A percentile compares a stretch with the other conserved stretches of the same genome.
These are phyloP conservation scores for Desmodesmus armatus DNA, from an alignment of 139 green algal species.

Conservation along the genomic window DNA sequence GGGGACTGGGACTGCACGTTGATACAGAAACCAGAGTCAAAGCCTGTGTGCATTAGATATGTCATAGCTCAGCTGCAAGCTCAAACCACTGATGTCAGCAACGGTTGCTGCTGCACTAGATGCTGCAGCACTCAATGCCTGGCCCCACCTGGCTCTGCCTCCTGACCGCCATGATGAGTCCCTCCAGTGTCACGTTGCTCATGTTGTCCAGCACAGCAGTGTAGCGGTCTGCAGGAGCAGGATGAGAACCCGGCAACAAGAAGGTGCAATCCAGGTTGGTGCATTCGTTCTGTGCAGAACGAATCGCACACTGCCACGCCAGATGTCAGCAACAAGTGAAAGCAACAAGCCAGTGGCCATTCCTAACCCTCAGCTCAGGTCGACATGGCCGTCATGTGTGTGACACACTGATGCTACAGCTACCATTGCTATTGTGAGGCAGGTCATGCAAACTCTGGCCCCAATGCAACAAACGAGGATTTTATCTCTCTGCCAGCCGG, in stretches of 20 bases:
- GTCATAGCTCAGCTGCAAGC: not conserved
- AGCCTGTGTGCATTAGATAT: no score
- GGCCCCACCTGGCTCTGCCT: constrained; percentile 69
- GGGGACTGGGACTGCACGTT: no score
- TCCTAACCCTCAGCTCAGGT: no score
- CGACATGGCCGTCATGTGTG: no score
- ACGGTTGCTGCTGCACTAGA: not conserved
- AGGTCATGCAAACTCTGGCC: no score
- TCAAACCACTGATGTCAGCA: not conserved
- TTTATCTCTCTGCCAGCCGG: not conserved
- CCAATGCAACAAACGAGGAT: no score
- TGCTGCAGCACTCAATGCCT: no score
- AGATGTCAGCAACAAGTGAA: not conserved
- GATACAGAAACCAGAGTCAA: no score
- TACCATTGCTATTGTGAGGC: no score
- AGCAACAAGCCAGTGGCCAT: not conserved
- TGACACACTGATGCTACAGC: no score
- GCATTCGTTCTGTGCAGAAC: no score
- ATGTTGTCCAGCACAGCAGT: constrained; percentile 78
- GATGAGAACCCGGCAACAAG: constrained; percentile 57
- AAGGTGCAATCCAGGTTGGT: not conserved
- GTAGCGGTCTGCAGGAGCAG: constrained; percentile 84
- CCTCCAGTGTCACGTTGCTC: constrained; percentile 83
- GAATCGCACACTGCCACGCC: no score
- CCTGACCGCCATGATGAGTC: constrained; percentile 94